Base-by-base conservation (phyloP, 805 yeast genomes). In the Kuraishia cidri region DNA sequence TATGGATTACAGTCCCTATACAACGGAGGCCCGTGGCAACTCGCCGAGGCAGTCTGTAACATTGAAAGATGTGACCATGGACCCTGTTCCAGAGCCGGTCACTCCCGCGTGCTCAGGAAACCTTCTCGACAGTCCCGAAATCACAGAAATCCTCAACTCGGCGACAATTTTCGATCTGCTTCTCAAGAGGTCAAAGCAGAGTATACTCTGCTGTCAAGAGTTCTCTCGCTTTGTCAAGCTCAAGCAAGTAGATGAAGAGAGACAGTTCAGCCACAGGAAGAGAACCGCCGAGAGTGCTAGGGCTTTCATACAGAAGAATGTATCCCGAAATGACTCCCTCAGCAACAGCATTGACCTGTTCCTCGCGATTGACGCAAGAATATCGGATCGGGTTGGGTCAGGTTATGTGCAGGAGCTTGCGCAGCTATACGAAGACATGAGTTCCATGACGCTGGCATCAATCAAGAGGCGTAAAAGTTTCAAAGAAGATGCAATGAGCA, bases 341-440 rank as follows among this genome's bases (percentile, higher is more conserved):
- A 69, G 74, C 24, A 53, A 52, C 14, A 77, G 75, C 38, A 65
- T 92, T 34, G 85, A 80, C 39, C 69, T 70, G 41, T 69, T 88
- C 23, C 64, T 88, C 33, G 76, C 71, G 39, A 74, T 80, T 43
- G 96, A 88, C 54, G 96, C 87, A 40, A 75, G 78, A 41, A 56
- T 84, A 26, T 54, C 48, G 36, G 67, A 72, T 10, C 71, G 69
- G 30, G 94, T 85, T 10, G 84, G 87, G 11, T 64, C 70, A 26
- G 75, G 88, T 5, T 88, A 78, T 56, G 81, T 84, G 22, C 76
- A 76, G 31, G 87, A 92, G 1, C 62, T 92, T 47, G 79, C 75
- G 43, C 78, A 75, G 24, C 90, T 92, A 86, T 75, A 78, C 46
- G 95, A 84, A 45, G 97, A 92, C 54, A 60, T 92, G 37, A 56